Evolutionary conservation across 768 basidiomycete genomes (phyloP).

Genomic region (Hemileccinum impolitum): DNA sequence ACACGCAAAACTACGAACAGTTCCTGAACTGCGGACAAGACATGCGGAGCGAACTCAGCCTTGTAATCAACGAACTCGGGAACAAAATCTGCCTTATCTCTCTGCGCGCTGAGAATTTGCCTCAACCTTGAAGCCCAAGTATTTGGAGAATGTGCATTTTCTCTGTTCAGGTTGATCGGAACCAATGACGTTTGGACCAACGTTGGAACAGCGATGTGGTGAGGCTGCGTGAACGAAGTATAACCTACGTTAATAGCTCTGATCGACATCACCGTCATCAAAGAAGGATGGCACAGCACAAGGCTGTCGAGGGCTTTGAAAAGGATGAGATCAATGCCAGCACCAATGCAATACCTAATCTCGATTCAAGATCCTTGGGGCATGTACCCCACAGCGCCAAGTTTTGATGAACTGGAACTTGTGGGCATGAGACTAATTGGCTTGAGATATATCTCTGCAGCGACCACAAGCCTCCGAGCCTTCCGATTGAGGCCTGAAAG

Average conservation of each 20-base stretch:
- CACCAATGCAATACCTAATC: slow-evolving; percentile 39
- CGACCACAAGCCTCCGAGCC: slow-evolving; percentile 29
- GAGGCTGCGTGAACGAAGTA: neutral
- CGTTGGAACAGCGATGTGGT: slow-evolving; percentile 20
- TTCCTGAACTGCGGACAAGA: slow-evolving; percentile 33
- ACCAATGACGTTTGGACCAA: slow-evolving; percentile 4
- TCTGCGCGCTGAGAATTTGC: slow-evolving; percentile 30
- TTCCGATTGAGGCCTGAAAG: slow-evolving; percentile 25
- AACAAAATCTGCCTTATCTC: slow-evolving; percentile 24
- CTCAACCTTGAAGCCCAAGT: slow-evolving; percentile 27
- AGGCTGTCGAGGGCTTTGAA: slow-evolving; percentile 34
- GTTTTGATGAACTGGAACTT: slow-evolving; percentile 36
- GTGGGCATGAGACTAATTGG: neutral
- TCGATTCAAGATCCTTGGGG: neutral
- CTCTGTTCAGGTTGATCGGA: slow-evolving; percentile 21
- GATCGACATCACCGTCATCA: slow-evolving; percentile 28
- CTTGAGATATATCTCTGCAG: slow-evolving; percentile 19
- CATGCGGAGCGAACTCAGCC: slow-evolving; percentile 19
- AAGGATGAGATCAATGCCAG: slow-evolving; percentile 27
- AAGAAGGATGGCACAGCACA: slow-evolving; percentile 42
- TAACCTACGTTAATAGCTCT: slow-evolving; percentile 30
- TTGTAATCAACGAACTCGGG: slow-evolving; percentile 37
- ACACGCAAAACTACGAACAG: slow-evolving; percentile 46
- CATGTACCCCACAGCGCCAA: too few relatives aligned
- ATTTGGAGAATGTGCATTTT: slow-evolving; percentile 29